phyloP scores from a whole-genome alignment of 192 early-diverging fungal species.

The Dissophora ornata region DNA sequence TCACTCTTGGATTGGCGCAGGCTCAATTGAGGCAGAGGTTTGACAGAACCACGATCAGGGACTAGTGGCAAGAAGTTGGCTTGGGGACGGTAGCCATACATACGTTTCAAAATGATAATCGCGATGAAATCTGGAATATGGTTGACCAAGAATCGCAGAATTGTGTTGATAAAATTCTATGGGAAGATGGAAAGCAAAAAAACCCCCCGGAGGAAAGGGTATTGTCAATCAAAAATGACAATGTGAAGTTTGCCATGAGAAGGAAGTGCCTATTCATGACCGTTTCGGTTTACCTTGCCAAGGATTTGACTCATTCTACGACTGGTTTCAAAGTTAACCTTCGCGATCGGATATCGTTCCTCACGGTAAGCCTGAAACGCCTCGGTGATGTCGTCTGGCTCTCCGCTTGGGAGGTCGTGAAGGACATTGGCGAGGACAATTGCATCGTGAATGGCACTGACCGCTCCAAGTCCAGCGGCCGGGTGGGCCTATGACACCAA shows the following conservation, averaged over 20 bases:
- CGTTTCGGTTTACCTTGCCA: constrained; percentile 5
- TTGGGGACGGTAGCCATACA: constrained; percentile 24
- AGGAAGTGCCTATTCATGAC: background rate
- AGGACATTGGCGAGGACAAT: constrained; percentile 1
- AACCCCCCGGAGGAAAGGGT: no score
- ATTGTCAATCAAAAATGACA: background rate
- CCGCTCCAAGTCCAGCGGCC: background rate
- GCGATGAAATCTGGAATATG: constrained; percentile 6
- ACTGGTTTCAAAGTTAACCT: constrained; percentile 12
- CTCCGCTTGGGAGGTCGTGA: background rate
- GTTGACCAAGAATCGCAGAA: constrained; percentile 8
- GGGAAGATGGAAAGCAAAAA: no score
- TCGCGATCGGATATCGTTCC: constrained; percentile 16
- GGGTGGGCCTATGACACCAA: background rate
- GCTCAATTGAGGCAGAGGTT: constrained; percentile 12
- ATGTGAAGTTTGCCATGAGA: background rate
- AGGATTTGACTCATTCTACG: background rate
- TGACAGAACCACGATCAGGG: constrained; percentile 10
- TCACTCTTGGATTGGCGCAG: no score
- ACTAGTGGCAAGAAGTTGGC: constrained; percentile 5
- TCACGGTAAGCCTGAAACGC: constrained; percentile 7
- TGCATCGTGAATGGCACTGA: constrained; percentile 16
- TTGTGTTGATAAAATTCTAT: constrained; percentile 1
- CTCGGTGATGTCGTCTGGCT: background rate
- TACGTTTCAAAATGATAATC: background rate